Evolutionary conservation across 2,329 filamentous ascomycete species (phyloP), one percentile per base, ranked within the genome.

Genomic region (Plenodomus tracheiphilus): DNA sequence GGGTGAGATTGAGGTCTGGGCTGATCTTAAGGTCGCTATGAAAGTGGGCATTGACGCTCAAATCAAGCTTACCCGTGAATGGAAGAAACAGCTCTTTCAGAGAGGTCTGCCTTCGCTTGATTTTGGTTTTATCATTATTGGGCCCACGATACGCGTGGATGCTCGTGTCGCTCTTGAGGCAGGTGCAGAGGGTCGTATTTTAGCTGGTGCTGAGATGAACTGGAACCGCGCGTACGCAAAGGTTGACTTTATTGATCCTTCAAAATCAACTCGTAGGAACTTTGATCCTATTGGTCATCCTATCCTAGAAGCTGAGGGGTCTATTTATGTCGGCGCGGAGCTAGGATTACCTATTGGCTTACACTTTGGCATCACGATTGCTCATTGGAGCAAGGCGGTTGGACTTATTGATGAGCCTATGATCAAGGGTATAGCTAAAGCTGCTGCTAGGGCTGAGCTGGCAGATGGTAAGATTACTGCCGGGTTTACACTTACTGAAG

Each of bases 221-320:
- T 43, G 41, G 41, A 43, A 43, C 30, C 41, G 41, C 28, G 41
- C 30, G 7, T 43, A 43, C 17, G 41, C 41, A 5, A 43, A 43
- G 15, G 19, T 43, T 16, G 41, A 43, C n/a, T 17, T 43, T 15
- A 17, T 43, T n/a, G 30, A 43, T 17, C 41, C 41, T 20, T 36
- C 32, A 28, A 43, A 43, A n/a, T 43, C 41, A 4, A 43, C 18
- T 4, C 41, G 41, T n/a, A 18, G 25, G 32, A 43, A 43, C 20
- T 43, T 43, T 21, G 41, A 43, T 17, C 41, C 41, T 17, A 18
- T 43, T 9, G 16, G 16, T 19, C 28, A 36, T 25, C 41, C 41
- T 22, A 36, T 20, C 19, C 25, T 43, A 15, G 41, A 43, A 37
- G 41, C 41, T n/a, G 41, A 43, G 20, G 41, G 41, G n/a, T 20